Base-by-base conservation (phyloP, 2,329 filamentous ascomycete genomes). In the Rhynchosporium graminicola region DNA sequence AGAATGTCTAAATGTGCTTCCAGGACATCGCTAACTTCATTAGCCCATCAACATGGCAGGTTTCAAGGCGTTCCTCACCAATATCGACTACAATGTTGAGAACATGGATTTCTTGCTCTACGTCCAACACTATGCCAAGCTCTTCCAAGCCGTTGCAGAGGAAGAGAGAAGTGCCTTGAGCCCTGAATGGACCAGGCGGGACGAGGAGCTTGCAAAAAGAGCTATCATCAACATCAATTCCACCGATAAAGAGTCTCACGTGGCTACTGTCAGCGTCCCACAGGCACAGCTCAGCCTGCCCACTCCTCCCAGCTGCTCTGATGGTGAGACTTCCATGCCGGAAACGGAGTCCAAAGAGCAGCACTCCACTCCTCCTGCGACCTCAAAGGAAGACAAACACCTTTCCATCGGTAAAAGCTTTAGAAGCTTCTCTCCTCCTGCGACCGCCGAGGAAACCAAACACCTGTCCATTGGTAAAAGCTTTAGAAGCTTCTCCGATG, bases 41-140 rank as follows among this genome's bases (percentile, higher is more conserved):
- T 12, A 62, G 60, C 60, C 60, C n/a, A 40, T 62, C 13, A 58
- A 57, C 3, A 62, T 54, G 48, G 29, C 7, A 13, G 46, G 56
- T 29, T 62, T 62, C 48, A 40, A 26, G 26, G 33, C 9, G 4
- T 59, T 58, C 47, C 33, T 62, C 28, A 47, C 29, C 8, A 26
- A 42, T 28, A 42, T 54, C 3, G 55, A 62, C 20, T 55, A 55
- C 48, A 57, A 62, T 43, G 29, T 42, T 4, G 60, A 62, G 47
- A 52, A 62, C 52, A 29, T 58, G 38, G 20, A 38, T 40, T 62
- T 62, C 48, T 8, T 45, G 10, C 47, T 54, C 12, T 54, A 50
- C 8, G 20, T 58, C 15, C 46, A 59, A 33, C 47, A 62, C 31
- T 62, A 62, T 29, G 46, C 38, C 12, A 54, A 59, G 28, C 48